Evolutionary conservation across 1,284 basidiomycete genomes (phyloP).

Genomic region (Erythrobasidium hasegawianum): DNA sequence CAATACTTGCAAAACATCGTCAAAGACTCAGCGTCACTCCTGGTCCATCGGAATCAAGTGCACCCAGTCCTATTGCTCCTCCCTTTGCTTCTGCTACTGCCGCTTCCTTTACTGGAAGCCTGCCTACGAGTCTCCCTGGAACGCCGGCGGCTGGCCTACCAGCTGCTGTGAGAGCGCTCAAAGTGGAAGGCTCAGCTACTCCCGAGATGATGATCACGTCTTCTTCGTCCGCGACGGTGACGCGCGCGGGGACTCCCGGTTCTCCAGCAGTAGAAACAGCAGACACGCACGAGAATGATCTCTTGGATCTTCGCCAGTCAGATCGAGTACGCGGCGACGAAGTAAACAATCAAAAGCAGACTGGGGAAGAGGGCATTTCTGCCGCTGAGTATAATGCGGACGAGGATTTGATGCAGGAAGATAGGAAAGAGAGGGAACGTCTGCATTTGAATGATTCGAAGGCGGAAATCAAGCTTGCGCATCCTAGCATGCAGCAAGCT

Average conservation of each 20-base stretch:
- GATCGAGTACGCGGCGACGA: background rate
- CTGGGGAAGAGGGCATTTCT: conserved; percentile 13
- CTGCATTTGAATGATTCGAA: conserved; percentile 20
- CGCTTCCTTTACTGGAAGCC: conserved; percentile 16
- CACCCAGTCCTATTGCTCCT: background rate
- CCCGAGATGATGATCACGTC: background rate
- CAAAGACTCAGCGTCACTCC: conserved; percentile 39
- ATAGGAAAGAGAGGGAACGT: conserved; percentile 26
- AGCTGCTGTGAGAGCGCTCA: conserved; percentile 35
- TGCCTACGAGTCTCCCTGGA: background rate
- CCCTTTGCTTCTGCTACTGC: background rate
- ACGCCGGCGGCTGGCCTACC: conserved; percentile 27
- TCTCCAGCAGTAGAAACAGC: conserved; percentile 5
- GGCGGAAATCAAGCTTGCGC: background rate
- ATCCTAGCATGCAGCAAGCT: background rate
- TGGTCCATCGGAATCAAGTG: conserved; percentile 24
- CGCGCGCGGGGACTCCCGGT: background rate
- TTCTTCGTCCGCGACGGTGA: background rate
- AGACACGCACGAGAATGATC: conserved; percentile 10
- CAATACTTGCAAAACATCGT: conserved; percentile 78
- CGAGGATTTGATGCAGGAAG: conserved; percentile 20
- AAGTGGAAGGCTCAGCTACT: conserved; percentile 29
- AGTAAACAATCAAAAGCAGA: background rate
- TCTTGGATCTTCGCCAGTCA: conserved; percentile 6
- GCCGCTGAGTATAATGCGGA: conserved; percentile 32